Base-by-base conservation (phyloP, 2,329 filamentous ascomycete species). In the Huntiella moniliformis region DNA sequence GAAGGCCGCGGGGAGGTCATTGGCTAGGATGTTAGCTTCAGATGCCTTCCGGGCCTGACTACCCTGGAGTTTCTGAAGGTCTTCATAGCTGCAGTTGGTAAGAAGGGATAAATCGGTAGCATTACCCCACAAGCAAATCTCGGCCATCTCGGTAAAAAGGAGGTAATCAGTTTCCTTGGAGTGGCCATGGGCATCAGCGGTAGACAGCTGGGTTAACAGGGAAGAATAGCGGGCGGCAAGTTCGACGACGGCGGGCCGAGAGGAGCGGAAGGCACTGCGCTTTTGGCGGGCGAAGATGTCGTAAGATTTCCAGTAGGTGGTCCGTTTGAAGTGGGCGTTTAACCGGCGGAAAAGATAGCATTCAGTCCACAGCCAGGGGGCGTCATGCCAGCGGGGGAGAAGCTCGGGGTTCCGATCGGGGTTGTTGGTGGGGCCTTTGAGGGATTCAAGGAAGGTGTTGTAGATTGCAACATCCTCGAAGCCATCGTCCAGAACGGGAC, bases 71-170 rank as follows among this genome's bases (percentile, higher is more conserved):
- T 93, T 93, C 64, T 96, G 88, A 53, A 98, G 92, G 57, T 96
- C 91, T 55, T 95, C 87, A 60, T 94, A 94, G 1, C 82, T 84
- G 47, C 95, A 71, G 54, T 80, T 86, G 0, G 87, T 94, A 46
- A 96, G 69, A 15, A 96, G 78, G 0, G 85, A 93, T 11, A 96
- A 68, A 60, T 96, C 91, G 0, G 88, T 96, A 1, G 88, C 91
- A 60, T 96, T 96, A 8, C 88, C 88, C 88, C 88, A 96, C 2
- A 96, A 73, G 58, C 87, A 95, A 54, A 95, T 91, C 67, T 95
- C 85, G 61, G 80, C 87, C 81, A 96, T 92, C 59, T 96, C 88
- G 17, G 70, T 70, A 63, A 96, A 96, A 18, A 95, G 66, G 0
- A 87, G 62, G 57, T 76, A 74, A 58, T 92, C 82, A 0, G 82